Base-by-base conservation (phyloP, 352 stramenopile species). In the Globisporangium orthogonon region DNA sequence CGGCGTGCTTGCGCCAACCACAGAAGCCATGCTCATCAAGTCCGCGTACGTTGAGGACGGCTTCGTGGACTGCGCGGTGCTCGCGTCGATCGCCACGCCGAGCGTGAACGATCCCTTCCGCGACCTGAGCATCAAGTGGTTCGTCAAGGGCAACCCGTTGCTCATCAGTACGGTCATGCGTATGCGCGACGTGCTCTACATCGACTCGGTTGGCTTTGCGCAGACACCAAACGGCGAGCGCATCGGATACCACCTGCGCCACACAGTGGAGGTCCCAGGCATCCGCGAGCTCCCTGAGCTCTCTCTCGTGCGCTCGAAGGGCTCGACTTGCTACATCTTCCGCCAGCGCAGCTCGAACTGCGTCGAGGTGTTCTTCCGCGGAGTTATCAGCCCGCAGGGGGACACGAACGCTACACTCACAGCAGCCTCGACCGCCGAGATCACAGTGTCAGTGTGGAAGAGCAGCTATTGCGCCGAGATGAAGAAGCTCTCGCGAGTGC, bases 111-210 rank as follows among this genome's bases (percentile, higher is more conserved):
- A 84, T 30, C 78, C 76, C 52, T 87, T 75, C 49, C 65, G 69
- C 11, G 69, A 65, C 29, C 51, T 84, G n/a, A 54, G 65, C 2
- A 52, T 89, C 33, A 78, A 80, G 37, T 86, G 75, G 75, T 67
- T 61, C 51, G 67, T 86, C 48, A 84, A 84, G 52, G 62, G 48
- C 54, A 28, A 74, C 59, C 45, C 70, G 37, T 15, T 70, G 55
- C 44, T 70, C 56, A 35, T 79, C 65, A 52, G 69, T 62, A 31
- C 64, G 45, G 50, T 88, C 15, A 67, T 85, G 33, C 76, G 77
- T 87, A 75, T 54, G 53, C 76, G 78, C n/a, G 78, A 89, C 63
- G 71, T 71, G 40, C 73, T 83, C 41, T 83, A 73, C 50, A 53
- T 89, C 45, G 75, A 89, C 50, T 76, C 75, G 2, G 78, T 63